These are phyloP conservation scores for Vitis rotundifolia DNA, from an alignment of 164 flowering plant genomes.

Conservation along the genomic window DNA sequence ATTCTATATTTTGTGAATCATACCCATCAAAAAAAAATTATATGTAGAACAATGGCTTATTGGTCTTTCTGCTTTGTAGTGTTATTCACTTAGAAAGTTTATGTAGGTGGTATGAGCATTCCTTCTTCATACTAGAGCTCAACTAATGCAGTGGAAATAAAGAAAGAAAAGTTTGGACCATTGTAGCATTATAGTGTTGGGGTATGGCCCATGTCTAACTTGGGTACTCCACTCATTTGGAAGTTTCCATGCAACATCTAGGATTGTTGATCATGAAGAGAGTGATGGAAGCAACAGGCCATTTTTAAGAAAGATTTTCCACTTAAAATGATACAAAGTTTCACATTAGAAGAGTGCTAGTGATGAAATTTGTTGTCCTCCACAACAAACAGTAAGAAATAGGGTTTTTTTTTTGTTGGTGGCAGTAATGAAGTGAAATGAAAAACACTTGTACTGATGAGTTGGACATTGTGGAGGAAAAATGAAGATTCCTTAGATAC, in stretches of 20 bases:
- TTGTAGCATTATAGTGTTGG: neutral
- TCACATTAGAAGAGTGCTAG: neutral
- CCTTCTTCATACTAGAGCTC: too few species aligned
- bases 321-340: neutral
- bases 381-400: neutral
- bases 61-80: too few species aligned
- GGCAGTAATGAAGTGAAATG: too few species aligned
- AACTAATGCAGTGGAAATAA: too few species aligned
- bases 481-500: neutral
- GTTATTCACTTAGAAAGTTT: too few species aligned
- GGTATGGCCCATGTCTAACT: neutral
- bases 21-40: too few species aligned
- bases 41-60: too few species aligned
- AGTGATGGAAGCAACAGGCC: neutral
- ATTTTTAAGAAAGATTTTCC: neutral
- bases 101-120: too few species aligned
- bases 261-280: neutral
- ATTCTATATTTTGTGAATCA: too few species aligned
- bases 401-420: neutral
- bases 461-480: neutral
- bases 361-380: neutral
- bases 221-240: neutral
- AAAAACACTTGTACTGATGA: neutral
- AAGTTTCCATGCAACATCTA: neutral
- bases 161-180: neutral